Conservation (phyloP, 2,329 filamentous ascomycete species). For the Nemania bipapillata region DNA sequence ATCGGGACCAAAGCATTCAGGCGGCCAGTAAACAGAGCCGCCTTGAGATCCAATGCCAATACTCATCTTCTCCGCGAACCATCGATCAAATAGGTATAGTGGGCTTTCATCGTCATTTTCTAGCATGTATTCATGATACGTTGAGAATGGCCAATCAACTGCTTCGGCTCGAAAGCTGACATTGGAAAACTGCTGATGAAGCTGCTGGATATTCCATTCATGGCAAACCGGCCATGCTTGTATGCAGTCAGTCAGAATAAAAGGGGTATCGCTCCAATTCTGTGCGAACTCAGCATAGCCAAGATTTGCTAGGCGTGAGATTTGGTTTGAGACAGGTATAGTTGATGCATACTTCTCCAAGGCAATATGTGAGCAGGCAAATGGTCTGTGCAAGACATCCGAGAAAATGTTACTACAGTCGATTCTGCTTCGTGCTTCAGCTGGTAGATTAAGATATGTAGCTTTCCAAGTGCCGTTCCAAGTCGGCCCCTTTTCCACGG, state of each 20-base stretch:
- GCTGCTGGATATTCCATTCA: conserved; percentile 76
- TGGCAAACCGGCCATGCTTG: conserved; percentile 81
- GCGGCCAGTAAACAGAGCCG: conserved; percentile 76
- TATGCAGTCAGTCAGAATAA: conserved; percentile 85
- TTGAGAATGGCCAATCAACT: conserved; percentile 88
- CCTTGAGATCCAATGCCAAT: conserved; percentile 67
- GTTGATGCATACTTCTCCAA: conserved; percentile 72
- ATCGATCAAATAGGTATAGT: conserved; percentile 89
- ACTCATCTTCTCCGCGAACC: conserved; percentile 86
- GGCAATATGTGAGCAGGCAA: conserved; percentile 82
- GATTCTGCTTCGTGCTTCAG: conserved; percentile 65
- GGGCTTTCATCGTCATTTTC: conserved; percentile 86
- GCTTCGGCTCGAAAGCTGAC: conserved; percentile 87
- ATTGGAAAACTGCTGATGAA: conserved; percentile 72
- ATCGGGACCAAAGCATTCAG: conserved; percentile 86
- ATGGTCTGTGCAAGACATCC: conserved; percentile 88
- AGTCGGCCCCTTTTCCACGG: conserved; percentile 58
- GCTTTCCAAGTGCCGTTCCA: conserved; percentile 90
- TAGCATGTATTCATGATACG: conserved; percentile 83
- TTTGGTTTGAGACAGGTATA: conserved; percentile 79
- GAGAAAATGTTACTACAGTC: conserved; percentile 86
- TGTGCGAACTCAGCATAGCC: conserved; percentile 77
- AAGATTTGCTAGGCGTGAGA: conserved; percentile 75
- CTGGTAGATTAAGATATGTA: conserved; percentile 72
- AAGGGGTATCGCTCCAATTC: conserved; percentile 82